Conservation (phyloP, 2,329 filamentous ascomycete genomes). For the Fusarium proliferatum region DNA sequence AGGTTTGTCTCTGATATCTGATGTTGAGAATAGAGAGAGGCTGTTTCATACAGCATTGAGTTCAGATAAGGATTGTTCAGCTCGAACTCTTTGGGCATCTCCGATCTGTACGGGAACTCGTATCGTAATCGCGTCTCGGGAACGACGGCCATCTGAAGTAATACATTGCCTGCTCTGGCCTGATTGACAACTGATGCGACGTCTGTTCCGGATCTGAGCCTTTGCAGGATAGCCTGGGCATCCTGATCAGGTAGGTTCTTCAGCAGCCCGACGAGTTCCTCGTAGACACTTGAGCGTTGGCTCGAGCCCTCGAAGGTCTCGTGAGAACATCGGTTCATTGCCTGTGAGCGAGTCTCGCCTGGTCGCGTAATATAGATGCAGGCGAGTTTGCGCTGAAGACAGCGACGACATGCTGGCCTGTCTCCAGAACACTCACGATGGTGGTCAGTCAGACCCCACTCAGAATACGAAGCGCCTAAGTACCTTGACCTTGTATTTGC, state of each 20-base stretch:
- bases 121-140: constrained; percentile 54
- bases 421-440: constrained; percentile 41
- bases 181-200: constrained; percentile 48
- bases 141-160: constrained; percentile 52
- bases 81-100: constrained; percentile 34
- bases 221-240: constrained; percentile 49
- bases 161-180: constrained; percentile 50
- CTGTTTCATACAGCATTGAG: constrained; percentile 43
- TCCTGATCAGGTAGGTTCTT: constrained; percentile 42
- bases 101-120: constrained; percentile 51
- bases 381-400: constrained; percentile 2
- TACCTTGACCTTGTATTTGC: constrained; percentile 39
- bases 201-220: constrained; percentile 51
- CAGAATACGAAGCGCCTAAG: accelerated
- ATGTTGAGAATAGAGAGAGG: constrained; percentile 13
- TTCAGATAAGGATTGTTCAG: constrained; percentile 43
- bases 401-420: constrained; percentile 41
- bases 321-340: neutral
- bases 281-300: neutral
- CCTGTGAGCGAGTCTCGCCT: constrained; percentile 38
- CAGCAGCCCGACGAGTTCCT: constrained; percentile 36
- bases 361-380: constrained; percentile 37
- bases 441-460: neutral
- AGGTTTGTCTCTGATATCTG: neutral
- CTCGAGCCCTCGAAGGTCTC: neutral